Conservation (phyloP, 441 rosid species). For the Breynia disticha region DNA sequence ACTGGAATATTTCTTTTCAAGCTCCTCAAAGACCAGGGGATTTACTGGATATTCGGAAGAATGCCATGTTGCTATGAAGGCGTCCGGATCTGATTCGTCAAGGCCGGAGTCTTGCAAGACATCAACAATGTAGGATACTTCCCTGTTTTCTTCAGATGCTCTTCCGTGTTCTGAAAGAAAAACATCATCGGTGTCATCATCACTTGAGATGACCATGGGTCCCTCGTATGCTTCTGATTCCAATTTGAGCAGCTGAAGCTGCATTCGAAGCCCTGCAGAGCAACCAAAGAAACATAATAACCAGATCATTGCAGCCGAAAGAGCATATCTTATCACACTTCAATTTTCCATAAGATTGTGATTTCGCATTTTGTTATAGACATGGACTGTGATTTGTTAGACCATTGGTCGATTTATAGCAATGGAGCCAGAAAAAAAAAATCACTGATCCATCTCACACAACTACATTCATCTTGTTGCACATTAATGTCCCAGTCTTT, state of each 20-base stretch:
- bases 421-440: not conserved
- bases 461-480: not conserved
- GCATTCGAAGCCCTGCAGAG: conserved; percentile 72
- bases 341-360: no score
- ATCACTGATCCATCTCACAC: not conserved
- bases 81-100: conserved; percentile 29
- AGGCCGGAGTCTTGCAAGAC: conserved; percentile 45
- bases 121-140: conserved; percentile 41
- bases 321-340: no score
- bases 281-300: not conserved
- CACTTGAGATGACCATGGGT: conserved; percentile 48
- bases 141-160: conserved; percentile 40
- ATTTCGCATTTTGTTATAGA: no score
- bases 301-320: not conserved
- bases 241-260: conserved; percentile 81
- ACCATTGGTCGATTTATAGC: not conserved
- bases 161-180: conserved; percentile 24
- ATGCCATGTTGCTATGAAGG: conserved; percentile 47
- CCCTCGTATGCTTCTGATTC: conserved; percentile 74
- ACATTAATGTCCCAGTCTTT: not conserved
- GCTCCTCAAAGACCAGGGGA: conserved; percentile 55
- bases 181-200: conserved; percentile 47
- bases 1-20: conserved; percentile 51
- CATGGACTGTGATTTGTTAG: no score
- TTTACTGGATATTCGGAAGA: conserved; percentile 56